These are phyloP conservation scores for Rutidosis leptorrhynchoides DNA, from an alignment of 129 eudicot species.

Conservation along the genomic window DNA sequence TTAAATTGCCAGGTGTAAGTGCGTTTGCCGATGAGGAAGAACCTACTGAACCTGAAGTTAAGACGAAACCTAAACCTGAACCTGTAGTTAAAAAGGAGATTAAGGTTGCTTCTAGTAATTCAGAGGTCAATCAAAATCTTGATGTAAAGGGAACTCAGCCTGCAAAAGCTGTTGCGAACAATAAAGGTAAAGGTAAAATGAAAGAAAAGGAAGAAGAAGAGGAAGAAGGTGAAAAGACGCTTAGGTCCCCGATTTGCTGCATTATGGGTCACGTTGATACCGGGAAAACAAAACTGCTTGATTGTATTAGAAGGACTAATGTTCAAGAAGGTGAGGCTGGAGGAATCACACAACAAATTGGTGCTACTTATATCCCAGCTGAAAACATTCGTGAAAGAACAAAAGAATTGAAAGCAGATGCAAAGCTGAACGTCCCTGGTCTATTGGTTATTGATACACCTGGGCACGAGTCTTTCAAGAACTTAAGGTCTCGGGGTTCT, in stretches of 20 bases:
- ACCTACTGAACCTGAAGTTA: slow-evolving; percentile 50
- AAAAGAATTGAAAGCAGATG: slow-evolving; percentile 92
- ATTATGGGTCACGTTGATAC: slow-evolving; percentile 99
- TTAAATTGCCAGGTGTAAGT: slow-evolving; percentile 67
- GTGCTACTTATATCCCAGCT: slow-evolving; percentile 94
- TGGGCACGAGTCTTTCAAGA: slow-evolving; percentile 91
- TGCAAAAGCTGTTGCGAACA: slow-evolving; percentile 9
- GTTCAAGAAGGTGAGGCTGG: slow-evolving; percentile 99
- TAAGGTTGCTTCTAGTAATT: slow-evolving; percentile 26
- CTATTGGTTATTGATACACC: slow-evolving; percentile 95
- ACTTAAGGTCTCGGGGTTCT: slow-evolving; percentile 89
- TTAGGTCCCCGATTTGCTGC: slow-evolving; percentile 95
- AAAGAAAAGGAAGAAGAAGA: no score
- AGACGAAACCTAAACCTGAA: slow-evolving; percentile 45
- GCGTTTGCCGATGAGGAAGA: slow-evolving; percentile 85
- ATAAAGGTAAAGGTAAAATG: slow-evolving; percentile 24
- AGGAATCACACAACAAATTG: slow-evolving; percentile 97
- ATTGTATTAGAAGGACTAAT: slow-evolving; percentile 90
- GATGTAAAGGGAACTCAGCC: slow-evolving; percentile 31
- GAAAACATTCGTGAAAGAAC: slow-evolving; percentile 93
- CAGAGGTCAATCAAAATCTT: slow-evolving; percentile 24
- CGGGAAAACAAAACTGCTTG: slow-evolving; percentile 93
- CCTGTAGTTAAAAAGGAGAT: slow-evolving; percentile 48
- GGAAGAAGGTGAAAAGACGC: slow-evolving; percentile 46
- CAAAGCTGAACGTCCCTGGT: slow-evolving; percentile 86